Conservation (phyloP, 495 filamentous ascomycete genomes). For the Viridothelium virens region DNA sequence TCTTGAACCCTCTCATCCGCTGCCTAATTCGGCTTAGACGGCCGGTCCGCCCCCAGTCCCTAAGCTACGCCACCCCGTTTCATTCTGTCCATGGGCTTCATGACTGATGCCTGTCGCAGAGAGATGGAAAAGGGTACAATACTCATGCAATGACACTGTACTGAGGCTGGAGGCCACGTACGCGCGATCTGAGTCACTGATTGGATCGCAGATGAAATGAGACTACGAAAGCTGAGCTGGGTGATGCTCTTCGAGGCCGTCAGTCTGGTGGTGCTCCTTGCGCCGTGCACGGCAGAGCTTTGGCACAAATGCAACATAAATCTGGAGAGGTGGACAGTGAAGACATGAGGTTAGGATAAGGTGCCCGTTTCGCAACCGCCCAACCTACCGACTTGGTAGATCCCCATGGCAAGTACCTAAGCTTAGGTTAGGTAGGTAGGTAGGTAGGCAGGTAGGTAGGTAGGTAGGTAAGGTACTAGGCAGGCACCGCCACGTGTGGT, state of each 20-base stretch:
- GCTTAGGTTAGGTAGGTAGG: no score
- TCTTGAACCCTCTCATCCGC: background rate
- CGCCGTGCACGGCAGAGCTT: background rate
- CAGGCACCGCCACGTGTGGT: conserved; percentile 4
- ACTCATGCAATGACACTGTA: conserved; percentile 1
- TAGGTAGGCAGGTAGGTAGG: no score
- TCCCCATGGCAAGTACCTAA: no score
- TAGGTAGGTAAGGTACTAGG: background rate
- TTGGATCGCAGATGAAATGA: conserved; percentile 4
- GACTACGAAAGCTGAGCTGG: background rate
- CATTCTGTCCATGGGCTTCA: background rate
- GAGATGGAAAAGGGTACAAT: background rate
- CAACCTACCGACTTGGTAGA: background rate
- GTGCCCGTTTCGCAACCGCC: conserved; percentile 1
- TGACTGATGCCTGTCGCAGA: conserved; percentile 4
- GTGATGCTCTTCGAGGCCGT: background rate
- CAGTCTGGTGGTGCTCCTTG: background rate
- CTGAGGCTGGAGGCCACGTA: conserved; percentile 8
- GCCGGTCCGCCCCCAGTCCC: background rate
- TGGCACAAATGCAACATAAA: background rate
- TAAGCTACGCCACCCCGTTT: conserved; percentile 6
- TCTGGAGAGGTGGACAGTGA: background rate
- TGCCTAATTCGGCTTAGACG: background rate
- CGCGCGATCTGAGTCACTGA: background rate
- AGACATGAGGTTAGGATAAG: conserved; percentile 11